Base-by-base conservation (phyloP, 164 flowering plant species). In the Euptelea pleiosperma region DNA sequence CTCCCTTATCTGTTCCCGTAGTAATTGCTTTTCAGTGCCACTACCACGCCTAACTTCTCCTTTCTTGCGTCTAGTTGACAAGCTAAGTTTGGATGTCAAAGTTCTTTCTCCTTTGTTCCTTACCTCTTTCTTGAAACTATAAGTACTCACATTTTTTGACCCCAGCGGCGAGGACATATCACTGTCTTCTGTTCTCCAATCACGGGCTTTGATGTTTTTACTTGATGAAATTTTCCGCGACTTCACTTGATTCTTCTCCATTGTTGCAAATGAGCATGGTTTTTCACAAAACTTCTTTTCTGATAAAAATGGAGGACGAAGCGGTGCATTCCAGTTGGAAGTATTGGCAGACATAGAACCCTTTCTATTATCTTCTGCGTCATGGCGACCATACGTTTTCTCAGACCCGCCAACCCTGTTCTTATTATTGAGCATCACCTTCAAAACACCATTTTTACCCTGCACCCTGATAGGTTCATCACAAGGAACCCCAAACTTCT, bases 371-470 rank as follows among this genome's bases (percentile, higher is more conserved):
- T 62, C 73, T 24, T 64, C 74, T 33, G 16, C 55, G 61, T 70
- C 68, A 58, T 6, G 43, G 22, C 14, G 58, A 60, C 66, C 65
- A 61, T 30, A 70, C 21, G 5, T 44, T 42, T 70, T 69, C 37
- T 57, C 58, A 43, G 69, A 45, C 30, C 56, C 78, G 54, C 57
- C 74, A 25, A 63, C 51, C 65, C 66, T 74, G 46, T 76, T 80
- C 59, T 80, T 80, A 61, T 74, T 82, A 19, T 79, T 82, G 16
- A 79, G 73, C 83, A 75, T 76, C 65, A 84, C 84, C 70, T 89
- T 90, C 56, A 84, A 64, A 33, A 87, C 94, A 56, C 96, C 97
- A 69, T 85, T 81, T 71, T 85, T 86, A 6, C 97, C 94, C 68
- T 85, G 89, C 52, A 87, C 62, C 68, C 89, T 76, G 31, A 85